Percentiles rank a stretch among this genome's conserved stretches.
These are phyloP conservation scores for Amanita muscaria DNA, from an alignment of 768 basidiomycete species.

Conservation along the genomic window DNA sequence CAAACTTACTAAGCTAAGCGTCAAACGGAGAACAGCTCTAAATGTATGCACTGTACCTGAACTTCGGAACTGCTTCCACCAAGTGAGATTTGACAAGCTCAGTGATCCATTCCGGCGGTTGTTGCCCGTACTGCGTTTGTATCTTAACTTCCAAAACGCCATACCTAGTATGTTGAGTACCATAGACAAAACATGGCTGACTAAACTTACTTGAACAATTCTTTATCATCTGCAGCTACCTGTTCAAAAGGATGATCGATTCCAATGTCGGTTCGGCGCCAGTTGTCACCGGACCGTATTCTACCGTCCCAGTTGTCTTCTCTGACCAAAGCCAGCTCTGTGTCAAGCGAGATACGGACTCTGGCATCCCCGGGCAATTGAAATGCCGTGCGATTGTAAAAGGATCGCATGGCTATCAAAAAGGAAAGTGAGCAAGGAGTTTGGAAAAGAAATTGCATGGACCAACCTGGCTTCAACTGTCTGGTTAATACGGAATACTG, in stretches of 20 bases:
- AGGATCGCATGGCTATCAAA: constrained; percentile 79
- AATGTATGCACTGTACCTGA: constrained; percentile 44
- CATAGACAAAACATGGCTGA: background rate
- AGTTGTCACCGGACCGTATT: constrained; percentile 74
- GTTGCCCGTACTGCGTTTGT: constrained; percentile 91
- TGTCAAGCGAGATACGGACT: constrained; percentile 97
- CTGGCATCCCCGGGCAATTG: constrained; percentile 98
- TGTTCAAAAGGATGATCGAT: constrained; percentile 88
- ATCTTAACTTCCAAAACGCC: constrained; percentile 96
- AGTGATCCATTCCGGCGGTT: constrained; percentile 93
- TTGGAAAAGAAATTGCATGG: too few relatives aligned
- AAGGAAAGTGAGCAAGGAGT: too few relatives aligned
- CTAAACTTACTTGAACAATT: constrained; percentile 70
- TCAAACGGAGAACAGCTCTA: constrained; percentile 2
- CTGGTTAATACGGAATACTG: constrained; percentile 85
- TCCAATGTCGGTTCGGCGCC: constrained; percentile 90
- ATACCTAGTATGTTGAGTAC: constrained; percentile 36
- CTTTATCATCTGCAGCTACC: constrained; percentile 68
- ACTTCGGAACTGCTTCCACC: constrained; percentile 97
- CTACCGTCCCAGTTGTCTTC: constrained; percentile 95
- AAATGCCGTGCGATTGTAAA: constrained; percentile 98
- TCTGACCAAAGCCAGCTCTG: constrained; percentile 86
- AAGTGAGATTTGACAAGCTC: constrained; percentile 94
- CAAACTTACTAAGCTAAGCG: constrained; percentile 64
- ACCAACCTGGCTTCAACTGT: constrained; percentile 72